A percentile compares a stretch with the other conserved stretches of the same genome.
These are phyloP conservation scores for Carex littledalei DNA, from an alignment of 176 grass and related monocot species.

Conservation along the genomic window DNA sequence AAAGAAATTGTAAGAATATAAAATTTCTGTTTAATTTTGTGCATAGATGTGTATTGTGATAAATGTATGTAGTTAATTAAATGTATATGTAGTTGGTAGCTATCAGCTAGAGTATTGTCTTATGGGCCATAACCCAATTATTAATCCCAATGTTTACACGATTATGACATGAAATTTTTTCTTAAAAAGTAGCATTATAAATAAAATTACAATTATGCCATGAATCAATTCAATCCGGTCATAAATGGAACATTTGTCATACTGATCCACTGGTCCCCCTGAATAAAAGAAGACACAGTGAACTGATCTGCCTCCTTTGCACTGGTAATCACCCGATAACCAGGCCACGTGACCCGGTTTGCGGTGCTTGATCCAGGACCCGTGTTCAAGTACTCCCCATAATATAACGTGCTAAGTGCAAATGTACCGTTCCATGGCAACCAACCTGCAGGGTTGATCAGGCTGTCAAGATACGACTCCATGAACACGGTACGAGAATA, in stretches of 20 bases:
- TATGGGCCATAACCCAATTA: too few species aligned
- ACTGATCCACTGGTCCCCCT: slow-evolving; percentile 62
- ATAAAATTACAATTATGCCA: not conserved
- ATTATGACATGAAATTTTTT: not conserved
- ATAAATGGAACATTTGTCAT: slow-evolving; percentile 47
- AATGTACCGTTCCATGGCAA: slow-evolving; percentile 53
- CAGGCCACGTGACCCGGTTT: slow-evolving; percentile 43
- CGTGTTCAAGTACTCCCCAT: slow-evolving; percentile 61
- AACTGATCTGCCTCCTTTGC: slow-evolving; percentile 42
- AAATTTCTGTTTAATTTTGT: too few species aligned
- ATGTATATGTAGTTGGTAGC: too few species aligned
- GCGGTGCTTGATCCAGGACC: slow-evolving; percentile 40
- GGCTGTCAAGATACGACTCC: slow-evolving; percentile 39
- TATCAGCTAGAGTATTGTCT: too few species aligned
- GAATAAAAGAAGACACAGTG: slow-evolving; percentile 57
- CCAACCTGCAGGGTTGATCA: slow-evolving; percentile 53
- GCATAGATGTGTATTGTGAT: too few species aligned
- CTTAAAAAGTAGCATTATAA: not conserved
- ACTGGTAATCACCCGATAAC: slow-evolving; percentile 47
- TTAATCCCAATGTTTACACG: not conserved
- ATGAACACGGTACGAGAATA: slow-evolving; percentile 66
- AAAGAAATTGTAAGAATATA: too few species aligned
- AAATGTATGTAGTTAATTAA: too few species aligned
- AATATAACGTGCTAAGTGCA: slow-evolving; percentile 72
- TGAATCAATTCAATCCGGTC: slow-evolving; percentile 33